A percentile compares a stretch with the other conserved stretches of the same genome.
These are phyloP conservation scores for Cyathus striatus DNA, from an alignment of 768 basidiomycete genomes.

Conservation along the genomic window DNA sequence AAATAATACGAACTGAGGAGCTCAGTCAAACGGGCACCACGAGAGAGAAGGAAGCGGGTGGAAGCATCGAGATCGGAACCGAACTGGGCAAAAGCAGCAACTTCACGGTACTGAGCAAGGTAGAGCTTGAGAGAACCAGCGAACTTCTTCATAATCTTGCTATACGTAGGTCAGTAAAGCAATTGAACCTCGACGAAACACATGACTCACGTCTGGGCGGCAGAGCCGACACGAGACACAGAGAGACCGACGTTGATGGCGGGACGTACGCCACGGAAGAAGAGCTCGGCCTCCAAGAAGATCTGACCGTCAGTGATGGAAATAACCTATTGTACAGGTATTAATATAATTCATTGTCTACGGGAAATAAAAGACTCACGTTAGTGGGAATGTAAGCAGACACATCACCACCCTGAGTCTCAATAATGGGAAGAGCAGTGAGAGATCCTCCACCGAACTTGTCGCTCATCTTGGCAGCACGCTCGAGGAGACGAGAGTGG, in stretches of 20 bases:
- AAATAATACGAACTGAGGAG: slow-evolving; percentile 62
- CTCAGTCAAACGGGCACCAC: slow-evolving; percentile 98
- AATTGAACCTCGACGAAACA: neutral
- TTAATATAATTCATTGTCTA: slow-evolving; percentile 5
- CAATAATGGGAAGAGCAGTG: slow-evolving; percentile 98
- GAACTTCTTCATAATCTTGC: slow-evolving; percentile 99
- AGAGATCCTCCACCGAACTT: slow-evolving; percentile 98
- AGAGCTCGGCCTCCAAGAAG: slow-evolving; percentile 99
- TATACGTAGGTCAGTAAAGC: slow-evolving; percentile 17
- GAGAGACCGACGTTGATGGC: slow-evolving; percentile 99
- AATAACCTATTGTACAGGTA: slow-evolving; percentile 64
- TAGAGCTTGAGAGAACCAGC: slow-evolving; percentile 99
- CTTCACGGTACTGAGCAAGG: slow-evolving; percentile 99
- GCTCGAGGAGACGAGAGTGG: slow-evolving; percentile 99
- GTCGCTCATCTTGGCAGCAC: slow-evolving; percentile 99
- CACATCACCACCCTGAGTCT: slow-evolving; percentile 99
- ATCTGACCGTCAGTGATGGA: slow-evolving; percentile 99
- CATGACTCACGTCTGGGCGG: slow-evolving; percentile 90
- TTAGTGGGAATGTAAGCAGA: slow-evolving; percentile 98
- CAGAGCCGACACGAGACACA: slow-evolving; percentile 99
- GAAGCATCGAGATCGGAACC: slow-evolving; percentile 99
- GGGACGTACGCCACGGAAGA: slow-evolving; percentile 99
- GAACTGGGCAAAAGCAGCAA: slow-evolving; percentile 98
- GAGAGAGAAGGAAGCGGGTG: slow-evolving; percentile 94
- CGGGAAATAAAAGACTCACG: slow-evolving; percentile 34